Percentiles rank a stretch among this genome's conserved stretches.
phyloP scores from a whole-genome alignment of 306 rosid genomes.

The Trifolium subterraneum region DNA sequence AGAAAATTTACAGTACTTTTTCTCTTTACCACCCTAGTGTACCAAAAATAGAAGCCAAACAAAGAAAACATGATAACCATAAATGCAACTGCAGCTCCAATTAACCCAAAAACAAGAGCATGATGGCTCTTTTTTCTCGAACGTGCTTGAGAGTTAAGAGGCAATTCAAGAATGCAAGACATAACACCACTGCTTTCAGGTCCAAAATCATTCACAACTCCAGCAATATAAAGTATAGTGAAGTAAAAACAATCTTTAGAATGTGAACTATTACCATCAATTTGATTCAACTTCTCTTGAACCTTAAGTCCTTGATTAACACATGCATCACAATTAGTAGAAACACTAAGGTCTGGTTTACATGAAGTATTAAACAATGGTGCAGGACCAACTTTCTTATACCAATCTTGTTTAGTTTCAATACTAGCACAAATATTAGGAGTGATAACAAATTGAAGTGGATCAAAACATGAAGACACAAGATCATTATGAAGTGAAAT shows the following conservation, averaged over 20 bases:
- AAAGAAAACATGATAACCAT: conserved; percentile 45
- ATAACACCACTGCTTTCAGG: conserved; percentile 65
- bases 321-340: conserved; percentile 58
- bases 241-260: conserved; percentile 61
- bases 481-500: conserved; percentile 54
- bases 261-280: conserved; percentile 78
- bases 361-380: conserved; percentile 59
- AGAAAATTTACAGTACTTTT: conserved; percentile 27
- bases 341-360: conserved; percentile 58
- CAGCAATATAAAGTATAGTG: conserved; percentile 74
- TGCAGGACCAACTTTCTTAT: conserved; percentile 45
- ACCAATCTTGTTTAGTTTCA: conserved; percentile 62
- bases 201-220: conserved; percentile 70
- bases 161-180: conserved; percentile 56
- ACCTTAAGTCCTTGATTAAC: conserved; percentile 52
- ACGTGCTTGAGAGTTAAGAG: conserved; percentile 37
- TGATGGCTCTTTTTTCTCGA: conserved; percentile 44
- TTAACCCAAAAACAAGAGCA: conserved; percentile 62
- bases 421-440: conserved; percentile 65
- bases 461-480: conserved; percentile 58
- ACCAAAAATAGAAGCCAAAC: conserved; percentile 66
- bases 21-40: conserved; percentile 47
- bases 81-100: conserved; percentile 55
- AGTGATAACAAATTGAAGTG: conserved; percentile 62
- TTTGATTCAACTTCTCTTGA: conserved; percentile 36